Percentiles rank a stretch among this genome's conserved stretches.
These are phyloP conservation scores for Saccharomycopsis olivae DNA, from an alignment of 805 yeast genomes.

Conservation along the genomic window DNA sequence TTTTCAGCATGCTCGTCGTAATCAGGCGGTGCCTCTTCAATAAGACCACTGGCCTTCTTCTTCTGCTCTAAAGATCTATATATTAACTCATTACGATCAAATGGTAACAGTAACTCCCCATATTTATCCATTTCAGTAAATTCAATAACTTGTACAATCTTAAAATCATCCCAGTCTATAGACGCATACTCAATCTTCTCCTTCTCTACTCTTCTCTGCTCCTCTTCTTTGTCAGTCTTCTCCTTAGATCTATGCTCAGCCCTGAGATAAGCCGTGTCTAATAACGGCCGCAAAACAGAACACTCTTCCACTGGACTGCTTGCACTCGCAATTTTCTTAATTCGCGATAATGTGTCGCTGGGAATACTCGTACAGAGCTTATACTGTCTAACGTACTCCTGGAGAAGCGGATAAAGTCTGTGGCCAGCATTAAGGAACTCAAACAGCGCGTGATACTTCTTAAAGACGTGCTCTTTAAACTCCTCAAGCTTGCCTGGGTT, in stretches of 20 bases:
- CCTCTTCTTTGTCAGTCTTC: neutral
- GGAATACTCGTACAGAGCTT: conserved; percentile 22
- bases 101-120: conserved; percentile 41
- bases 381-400: conserved; percentile 47
- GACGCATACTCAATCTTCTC: conserved; percentile 53
- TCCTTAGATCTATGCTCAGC: conserved; percentile 6
- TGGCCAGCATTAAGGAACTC: conserved; percentile 55
- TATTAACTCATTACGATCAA: conserved; percentile 47
- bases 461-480: conserved; percentile 23
- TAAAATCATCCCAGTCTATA: conserved; percentile 83
- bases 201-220: conserved; percentile 23
- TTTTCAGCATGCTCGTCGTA: conserved; percentile 19
- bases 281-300: conserved; percentile 24
- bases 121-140: conserved; percentile 53
- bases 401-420: conserved; percentile 45
- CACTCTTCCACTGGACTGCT: conserved; percentile 13
- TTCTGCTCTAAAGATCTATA: conserved; percentile 50
- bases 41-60: conserved; percentile 28
- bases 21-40: conserved; percentile 36
- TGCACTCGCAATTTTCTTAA: neutral
- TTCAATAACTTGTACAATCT: conserved; percentile 55
- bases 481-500: conserved; percentile 38
- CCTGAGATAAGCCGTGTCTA: conserved; percentile 33
- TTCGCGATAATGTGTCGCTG: neutral
- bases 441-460: conserved; percentile 39